Conservation (phyloP, 179 eudicot species). For the Vitellaria paradoxa region DNA sequence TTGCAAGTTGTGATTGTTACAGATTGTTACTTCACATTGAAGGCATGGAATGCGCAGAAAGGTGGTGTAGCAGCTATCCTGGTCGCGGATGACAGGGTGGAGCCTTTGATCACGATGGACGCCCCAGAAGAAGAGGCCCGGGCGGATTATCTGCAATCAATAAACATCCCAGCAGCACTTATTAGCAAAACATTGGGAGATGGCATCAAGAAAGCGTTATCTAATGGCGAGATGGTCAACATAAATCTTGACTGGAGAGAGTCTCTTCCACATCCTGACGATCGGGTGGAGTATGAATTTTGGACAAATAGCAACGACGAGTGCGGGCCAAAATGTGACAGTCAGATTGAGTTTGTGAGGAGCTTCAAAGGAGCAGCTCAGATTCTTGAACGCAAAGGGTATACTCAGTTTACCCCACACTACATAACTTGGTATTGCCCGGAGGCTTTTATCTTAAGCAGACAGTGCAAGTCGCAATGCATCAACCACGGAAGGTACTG, state of each 20-base stretch:
- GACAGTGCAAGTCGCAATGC: conserved; percentile 71
- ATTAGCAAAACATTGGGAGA: conserved; percentile 56
- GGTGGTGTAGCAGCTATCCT: conserved; percentile 74
- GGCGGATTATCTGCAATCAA: conserved; percentile 54
- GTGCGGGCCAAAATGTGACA: conserved; percentile 68
- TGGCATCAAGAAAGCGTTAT: conserved; percentile 46
- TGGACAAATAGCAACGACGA: conserved; percentile 77
- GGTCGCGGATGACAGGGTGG: conserved; percentile 54
- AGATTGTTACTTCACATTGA: conserved; percentile 68
- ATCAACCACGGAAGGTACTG: conserved; percentile 72
- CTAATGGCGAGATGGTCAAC: conserved; percentile 47
- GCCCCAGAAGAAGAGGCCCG: conserved; percentile 55
- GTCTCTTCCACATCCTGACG: conserved; percentile 75
- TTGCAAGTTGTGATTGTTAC: conserved; percentile 8
- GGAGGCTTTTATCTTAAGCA: conserved; percentile 51
- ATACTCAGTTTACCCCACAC: conserved; percentile 65
- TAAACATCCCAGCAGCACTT: conserved; percentile 63
- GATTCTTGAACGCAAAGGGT: conserved; percentile 66
- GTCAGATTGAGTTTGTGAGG: conserved; percentile 50
- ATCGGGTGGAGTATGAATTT: conserved; percentile 73
- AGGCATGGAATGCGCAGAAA: conserved; percentile 76
- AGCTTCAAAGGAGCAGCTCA: conserved; percentile 68
- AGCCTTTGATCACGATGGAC: conserved; percentile 74
- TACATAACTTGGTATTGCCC: conserved; percentile 83
- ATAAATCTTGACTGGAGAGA: conserved; percentile 73